A percentile compares a stretch with the other conserved stretches of the same genome.
These are phyloP conservation scores for Clarireedia monteithiana DNA, from an alignment of 2,329 filamentous ascomycete species.

Conservation along the genomic window DNA sequence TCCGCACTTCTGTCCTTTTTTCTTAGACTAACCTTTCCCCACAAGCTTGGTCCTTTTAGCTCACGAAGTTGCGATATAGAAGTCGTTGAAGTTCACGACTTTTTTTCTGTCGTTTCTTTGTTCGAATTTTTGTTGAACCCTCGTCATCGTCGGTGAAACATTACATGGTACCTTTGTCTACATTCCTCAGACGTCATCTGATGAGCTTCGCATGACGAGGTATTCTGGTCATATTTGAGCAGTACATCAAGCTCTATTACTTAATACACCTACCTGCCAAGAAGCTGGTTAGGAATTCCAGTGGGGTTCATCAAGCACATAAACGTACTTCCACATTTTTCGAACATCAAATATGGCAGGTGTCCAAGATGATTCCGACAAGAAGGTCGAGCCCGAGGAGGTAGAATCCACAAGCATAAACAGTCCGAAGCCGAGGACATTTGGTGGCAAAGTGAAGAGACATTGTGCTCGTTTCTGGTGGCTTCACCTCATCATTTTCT, in stretches of 20 bases:
- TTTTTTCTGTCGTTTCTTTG: too few relatives aligned
- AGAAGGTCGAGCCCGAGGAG: neutral
- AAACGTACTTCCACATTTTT: neutral
- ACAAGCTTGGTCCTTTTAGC: neutral
- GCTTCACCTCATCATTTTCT: slow-evolving; percentile 42
- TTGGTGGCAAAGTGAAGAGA: slow-evolving; percentile 22
- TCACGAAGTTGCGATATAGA: too few relatives aligned
- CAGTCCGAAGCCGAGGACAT: neutral
- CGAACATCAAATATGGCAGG: neutral
- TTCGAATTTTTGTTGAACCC: too few relatives aligned
- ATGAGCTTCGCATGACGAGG: too few relatives aligned
- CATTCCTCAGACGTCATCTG: too few relatives aligned
- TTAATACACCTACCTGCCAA: too few relatives aligned
- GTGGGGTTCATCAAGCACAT: neutral
- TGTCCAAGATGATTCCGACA: slow-evolving; percentile 3
- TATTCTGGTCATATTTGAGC: too few relatives aligned
- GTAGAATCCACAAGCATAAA: slow-evolving; percentile 1
- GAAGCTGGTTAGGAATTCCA: too few relatives aligned
- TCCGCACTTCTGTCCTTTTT: neutral
- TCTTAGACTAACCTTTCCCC: neutral
- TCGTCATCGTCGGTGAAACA: too few relatives aligned
- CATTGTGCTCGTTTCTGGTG: slow-evolving; percentile 42
- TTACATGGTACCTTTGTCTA: too few relatives aligned
- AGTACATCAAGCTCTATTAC: too few relatives aligned
- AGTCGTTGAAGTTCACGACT: too few relatives aligned